A percentile compares a stretch with the other conserved stretches of the same genome.
Conservation (phyloP, 2,329 filamentous ascomycete genomes). For the Trichoderma sp. region DNA sequence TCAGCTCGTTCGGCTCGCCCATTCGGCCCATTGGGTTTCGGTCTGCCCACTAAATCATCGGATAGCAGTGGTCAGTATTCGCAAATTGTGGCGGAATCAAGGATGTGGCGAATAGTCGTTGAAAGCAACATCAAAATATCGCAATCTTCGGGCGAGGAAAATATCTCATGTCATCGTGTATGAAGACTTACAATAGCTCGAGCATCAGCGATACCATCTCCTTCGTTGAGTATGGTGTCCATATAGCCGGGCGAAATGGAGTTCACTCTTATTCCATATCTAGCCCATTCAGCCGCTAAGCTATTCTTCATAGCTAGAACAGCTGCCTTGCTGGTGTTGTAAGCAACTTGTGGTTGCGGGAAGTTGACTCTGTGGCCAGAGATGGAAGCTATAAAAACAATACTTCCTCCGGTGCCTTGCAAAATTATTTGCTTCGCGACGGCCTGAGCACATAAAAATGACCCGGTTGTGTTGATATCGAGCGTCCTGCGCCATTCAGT, state of each 20-base stretch:
- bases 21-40: conserved; percentile 66
- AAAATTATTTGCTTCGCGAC: conserved; percentile 47
- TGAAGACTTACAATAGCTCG: conserved; percentile 40
- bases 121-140: no score
- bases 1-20: conserved; percentile 63
- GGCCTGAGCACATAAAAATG: background rate
- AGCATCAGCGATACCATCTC: conserved; percentile 51
- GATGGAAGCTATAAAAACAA: conserved; percentile 68
- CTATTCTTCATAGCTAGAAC: conserved; percentile 63
- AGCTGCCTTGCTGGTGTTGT: conserved; percentile 72
- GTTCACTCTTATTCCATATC: conserved; percentile 70
- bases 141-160: background rate
- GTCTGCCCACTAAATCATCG: conserved; percentile 52
- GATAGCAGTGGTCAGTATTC: background rate
- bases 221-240: conserved; percentile 73
- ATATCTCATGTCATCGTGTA: background rate
- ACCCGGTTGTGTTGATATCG: conserved; percentile 70
- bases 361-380: conserved; percentile 69
- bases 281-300: conserved; percentile 72
- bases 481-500: conserved; percentile 61
- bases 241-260: conserved; percentile 73
- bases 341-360: conserved; percentile 70
- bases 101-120: no score
- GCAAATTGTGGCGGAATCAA: background rate
- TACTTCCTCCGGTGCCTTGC: conserved; percentile 55